Base-by-base conservation (phyloP, 2,329 filamentous ascomycete genomes). In the Plectosphaerella cucumerina region DNA sequence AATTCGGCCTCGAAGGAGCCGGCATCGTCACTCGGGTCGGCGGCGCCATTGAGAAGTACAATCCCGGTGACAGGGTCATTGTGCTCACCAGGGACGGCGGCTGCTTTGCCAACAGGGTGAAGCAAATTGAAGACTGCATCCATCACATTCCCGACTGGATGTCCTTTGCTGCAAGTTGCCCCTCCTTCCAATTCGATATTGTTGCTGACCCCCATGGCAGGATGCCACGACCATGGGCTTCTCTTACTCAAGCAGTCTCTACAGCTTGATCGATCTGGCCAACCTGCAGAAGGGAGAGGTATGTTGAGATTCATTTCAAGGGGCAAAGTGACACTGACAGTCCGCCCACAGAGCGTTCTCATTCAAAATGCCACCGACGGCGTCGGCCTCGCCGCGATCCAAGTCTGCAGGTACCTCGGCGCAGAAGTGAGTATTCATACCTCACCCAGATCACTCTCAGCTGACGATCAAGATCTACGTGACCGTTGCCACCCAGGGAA, bases 1-100 rank as follows among this genome's bases (percentile, higher is more conserved):
- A 50, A 50, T 1, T 50, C 12, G 47, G 47, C 9, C 4, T 6
- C 18, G 57, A 60, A 17, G 43, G 37, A 4, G 48, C 50, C 33
- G 5, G 66, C 66, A 53, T 4, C 6, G 26, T 31, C 26, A 31
- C 26, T 11, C 26, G 26, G 26, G 26, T 31, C 26, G 26, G 26
- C 26, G 12, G 8, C 12, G 26, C 26, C 26, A 9, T 31, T 31
- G 26, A 31, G 8, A 31, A 3, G 26, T 31, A 45, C 41, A 9
- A 37, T 23, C 12, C 14, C 8, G 42, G 48, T 6, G 26, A 50
- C 11, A 41, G 42, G 15, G 48, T 50, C 20, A 20, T 43, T 5
- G 41, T 37, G 14, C 21, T 14, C 35, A 41, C 11, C 20, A 14
- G 15, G 2, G 56, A 52, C 3, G 50, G 26, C 26, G 26, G 26